These are phyloP conservation scores for Bipolaris sorokiniana DNA, from an alignment of 2,329 filamentous ascomycete species.

Conservation along the genomic window DNA sequence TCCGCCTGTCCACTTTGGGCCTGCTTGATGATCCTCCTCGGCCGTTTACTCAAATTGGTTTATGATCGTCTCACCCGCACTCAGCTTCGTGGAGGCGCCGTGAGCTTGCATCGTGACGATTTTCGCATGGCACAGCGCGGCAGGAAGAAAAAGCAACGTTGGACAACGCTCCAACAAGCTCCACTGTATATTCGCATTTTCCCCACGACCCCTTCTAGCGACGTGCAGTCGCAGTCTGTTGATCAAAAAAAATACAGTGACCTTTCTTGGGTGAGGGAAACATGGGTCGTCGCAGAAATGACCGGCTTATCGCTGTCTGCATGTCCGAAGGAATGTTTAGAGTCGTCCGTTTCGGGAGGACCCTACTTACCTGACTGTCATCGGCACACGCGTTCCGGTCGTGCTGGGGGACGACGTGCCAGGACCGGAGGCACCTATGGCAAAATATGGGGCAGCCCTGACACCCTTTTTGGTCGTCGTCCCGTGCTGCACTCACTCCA, in stretches of 20 bases:
- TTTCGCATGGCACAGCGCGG: conserved; percentile 8
- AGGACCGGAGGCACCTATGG: background rate
- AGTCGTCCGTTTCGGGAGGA: conserved; percentile 5
- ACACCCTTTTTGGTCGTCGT: background rate
- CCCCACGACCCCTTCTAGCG: conserved; percentile 7
- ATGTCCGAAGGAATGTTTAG: conserved; percentile 1
- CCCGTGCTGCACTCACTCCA: background rate
- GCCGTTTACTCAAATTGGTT: conserved; percentile 9
- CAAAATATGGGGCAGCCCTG: background rate
- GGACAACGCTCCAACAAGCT: conserved; percentile 12
- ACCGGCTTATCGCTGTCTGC: conserved; percentile 2
- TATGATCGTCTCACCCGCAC: conserved; percentile 14
- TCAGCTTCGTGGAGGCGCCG: conserved; percentile 2
- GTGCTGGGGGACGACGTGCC: conserved; percentile 14
- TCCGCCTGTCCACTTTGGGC: conserved; percentile 6
- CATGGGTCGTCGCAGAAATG: conserved; percentile 6
- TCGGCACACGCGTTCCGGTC: conserved; percentile 11
- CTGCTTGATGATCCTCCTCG: conserved; percentile 1
- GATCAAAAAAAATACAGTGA: conserved; percentile 17
- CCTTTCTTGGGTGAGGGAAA: conserved; percentile 4
- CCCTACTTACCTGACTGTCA: conserved; percentile 3
- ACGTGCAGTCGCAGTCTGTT: conserved; percentile 13
- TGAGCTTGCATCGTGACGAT: conserved; percentile 4
- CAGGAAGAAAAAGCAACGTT: conserved; percentile 13
- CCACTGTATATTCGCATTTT: conserved; percentile 6